These are phyloP conservation scores for Acer campestre DNA, from an alignment of 345 rosid genomes.

Conservation along the genomic window DNA sequence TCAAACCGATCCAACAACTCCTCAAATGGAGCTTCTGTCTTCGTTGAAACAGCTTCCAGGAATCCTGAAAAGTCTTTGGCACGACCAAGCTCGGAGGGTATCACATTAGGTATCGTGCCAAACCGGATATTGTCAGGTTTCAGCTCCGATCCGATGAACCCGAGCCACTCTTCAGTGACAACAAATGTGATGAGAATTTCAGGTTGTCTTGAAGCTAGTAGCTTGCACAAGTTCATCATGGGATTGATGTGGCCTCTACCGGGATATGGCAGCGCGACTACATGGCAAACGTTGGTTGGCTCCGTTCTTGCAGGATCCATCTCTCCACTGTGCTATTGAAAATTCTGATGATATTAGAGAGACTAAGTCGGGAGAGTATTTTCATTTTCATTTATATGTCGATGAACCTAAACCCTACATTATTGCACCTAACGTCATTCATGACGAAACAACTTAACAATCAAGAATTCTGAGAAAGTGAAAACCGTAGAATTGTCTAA, in stretches of 20 bases:
- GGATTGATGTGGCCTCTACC: constrained; percentile 76
- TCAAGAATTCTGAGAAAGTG: no score
- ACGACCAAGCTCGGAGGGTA: constrained; percentile 48
- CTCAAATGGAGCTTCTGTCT: constrained; percentile 55
- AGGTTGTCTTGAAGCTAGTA: constrained; percentile 34
- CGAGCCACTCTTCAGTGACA: constrained; percentile 73
- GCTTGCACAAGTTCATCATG: constrained; percentile 65
- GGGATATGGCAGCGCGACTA: constrained; percentile 64
- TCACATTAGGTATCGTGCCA: constrained; percentile 46
- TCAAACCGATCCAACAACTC: constrained; percentile 36
- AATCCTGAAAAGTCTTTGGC: constrained; percentile 43
- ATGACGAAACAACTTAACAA: no score
- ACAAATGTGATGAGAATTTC: constrained; percentile 53
- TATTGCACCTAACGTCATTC: no score
- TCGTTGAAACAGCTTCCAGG: constrained; percentile 39
- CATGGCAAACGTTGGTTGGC: constrained; percentile 27
- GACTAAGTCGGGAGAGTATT: not conserved
- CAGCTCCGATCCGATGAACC: constrained; percentile 40
- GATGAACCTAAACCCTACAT: no score
- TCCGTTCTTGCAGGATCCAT: constrained; percentile 16
- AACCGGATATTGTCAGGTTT: constrained; percentile 41
- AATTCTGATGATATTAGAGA: not conserved
- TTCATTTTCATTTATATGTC: no score
- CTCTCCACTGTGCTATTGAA: not conserved
- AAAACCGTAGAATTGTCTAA: no score